Percentiles rank a stretch among this genome's conserved stretches.
Evolutionary conservation across 2,329 filamentous ascomycete genomes (phyloP).

Genomic region (Ophioceras dolichostomum): DNA sequence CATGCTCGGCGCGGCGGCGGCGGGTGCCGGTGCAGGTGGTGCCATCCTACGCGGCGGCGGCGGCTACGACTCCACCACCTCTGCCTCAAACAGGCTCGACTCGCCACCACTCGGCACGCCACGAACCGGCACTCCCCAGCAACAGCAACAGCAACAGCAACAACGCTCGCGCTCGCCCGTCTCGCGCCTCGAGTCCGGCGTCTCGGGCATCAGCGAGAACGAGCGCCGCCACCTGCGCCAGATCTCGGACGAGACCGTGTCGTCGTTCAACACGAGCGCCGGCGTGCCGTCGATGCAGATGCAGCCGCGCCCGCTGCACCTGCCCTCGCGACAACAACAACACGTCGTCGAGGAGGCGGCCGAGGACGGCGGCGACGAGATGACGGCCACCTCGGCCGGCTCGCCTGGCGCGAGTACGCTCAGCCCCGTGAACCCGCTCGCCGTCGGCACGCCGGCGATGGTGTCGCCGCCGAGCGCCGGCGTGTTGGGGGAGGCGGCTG

Average conservation of each 20-base stretch:
- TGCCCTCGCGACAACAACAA: background rate
- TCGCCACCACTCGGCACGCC: constrained; percentile 7
- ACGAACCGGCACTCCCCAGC: constrained; percentile 1
- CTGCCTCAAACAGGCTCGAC: too few relatives aligned
- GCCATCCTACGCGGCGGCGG: background rate
- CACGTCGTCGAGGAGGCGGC: background rate
- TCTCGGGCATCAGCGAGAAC: constrained; percentile 27
- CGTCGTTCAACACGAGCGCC: background rate
- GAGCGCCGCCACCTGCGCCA: constrained; percentile 27
- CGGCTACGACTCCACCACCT: background rate
- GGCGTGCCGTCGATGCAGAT: background rate
- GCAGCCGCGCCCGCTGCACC: background rate
- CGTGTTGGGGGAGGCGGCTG: background rate
- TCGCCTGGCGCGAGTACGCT: background rate
- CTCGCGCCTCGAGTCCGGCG: constrained; percentile 20
- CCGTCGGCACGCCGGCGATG: constrained; percentile 1
- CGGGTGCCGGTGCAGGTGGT: background rate
- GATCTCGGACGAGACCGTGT: constrained; percentile 26
- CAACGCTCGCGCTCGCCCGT: constrained; percentile 5
- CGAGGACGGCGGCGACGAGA: background rate
- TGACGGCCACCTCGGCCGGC: background rate
- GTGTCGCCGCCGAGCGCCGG: constrained; percentile 1
- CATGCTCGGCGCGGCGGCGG: too few relatives aligned
- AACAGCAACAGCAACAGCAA: constrained; percentile 1
- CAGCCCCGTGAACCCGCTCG: background rate